Percentiles rank a stretch among this genome's conserved stretches.
These are phyloP conservation scores for Fusarium chlamydosporum DNA, from an alignment of 2,329 filamentous ascomycete genomes.

Conservation along the genomic window DNA sequence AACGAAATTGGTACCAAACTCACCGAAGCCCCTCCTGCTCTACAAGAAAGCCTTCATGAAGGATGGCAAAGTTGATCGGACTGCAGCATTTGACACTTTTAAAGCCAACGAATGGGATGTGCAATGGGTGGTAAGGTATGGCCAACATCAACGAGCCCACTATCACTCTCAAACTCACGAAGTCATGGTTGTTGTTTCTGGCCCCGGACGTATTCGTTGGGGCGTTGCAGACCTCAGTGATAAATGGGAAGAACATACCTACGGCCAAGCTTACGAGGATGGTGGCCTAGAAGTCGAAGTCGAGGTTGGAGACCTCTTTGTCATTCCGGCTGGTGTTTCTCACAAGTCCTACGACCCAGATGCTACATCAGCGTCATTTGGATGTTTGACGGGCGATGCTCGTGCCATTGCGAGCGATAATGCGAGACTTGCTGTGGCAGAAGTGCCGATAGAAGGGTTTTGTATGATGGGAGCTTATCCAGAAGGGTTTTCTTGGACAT, in stretches of 20 bases:
- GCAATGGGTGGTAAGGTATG: slow-evolving; percentile 22
- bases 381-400: slow-evolving; percentile 23
- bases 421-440: slow-evolving; percentile 4
- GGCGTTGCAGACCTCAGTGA: slow-evolving; percentile 24
- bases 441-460: slow-evolving; percentile 17
- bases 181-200: slow-evolving; percentile 20
- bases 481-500: slow-evolving; percentile 16
- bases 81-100: slow-evolving; percentile 18
- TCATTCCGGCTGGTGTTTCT: slow-evolving; percentile 22
- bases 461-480: slow-evolving; percentile 34
- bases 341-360: slow-evolving; percentile 20
- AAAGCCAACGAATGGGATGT: slow-evolving; percentile 17
- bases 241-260: slow-evolving; percentile 18
- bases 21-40: slow-evolving; percentile 20
- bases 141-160: slow-evolving; percentile 21
- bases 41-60: slow-evolving; percentile 21
- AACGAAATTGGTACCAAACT: slow-evolving; percentile 25
- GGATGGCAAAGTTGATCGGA: slow-evolving; percentile 17
- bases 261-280: slow-evolving; percentile 10
- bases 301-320: slow-evolving; percentile 22
- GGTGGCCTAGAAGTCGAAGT: slow-evolving; percentile 19
- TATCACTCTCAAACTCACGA: slow-evolving; percentile 25
- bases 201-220: slow-evolving; percentile 19
- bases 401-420: slow-evolving; percentile 5
- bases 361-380: background rate